Conservation (phyloP, 208 protist species). For the Porcisia deanei region DNA sequence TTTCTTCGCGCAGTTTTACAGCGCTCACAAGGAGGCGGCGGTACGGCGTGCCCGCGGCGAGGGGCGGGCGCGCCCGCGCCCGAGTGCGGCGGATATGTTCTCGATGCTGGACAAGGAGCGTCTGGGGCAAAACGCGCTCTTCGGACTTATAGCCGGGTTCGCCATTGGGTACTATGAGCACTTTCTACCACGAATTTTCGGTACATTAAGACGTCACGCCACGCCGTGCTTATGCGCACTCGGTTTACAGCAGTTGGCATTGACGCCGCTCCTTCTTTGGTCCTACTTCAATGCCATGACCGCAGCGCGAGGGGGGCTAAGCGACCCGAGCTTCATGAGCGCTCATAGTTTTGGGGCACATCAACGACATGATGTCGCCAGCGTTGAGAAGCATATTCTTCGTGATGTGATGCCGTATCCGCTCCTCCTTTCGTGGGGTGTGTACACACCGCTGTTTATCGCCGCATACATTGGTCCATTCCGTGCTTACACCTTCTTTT, state of each 20-base stretch:
- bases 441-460: constrained; percentile 53
- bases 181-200: constrained; percentile 41
- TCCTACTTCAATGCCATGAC: constrained; percentile 78
- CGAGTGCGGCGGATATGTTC: constrained; percentile 49
- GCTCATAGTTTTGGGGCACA: constrained; percentile 25
- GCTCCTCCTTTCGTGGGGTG: constrained; percentile 72
- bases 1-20: constrained; percentile 76
- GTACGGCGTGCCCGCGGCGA: constrained; percentile 42
- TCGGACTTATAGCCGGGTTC: constrained; percentile 45
- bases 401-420: constrained; percentile 65
- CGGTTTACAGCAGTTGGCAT: constrained; percentile 59
- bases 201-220: constrained; percentile 31
- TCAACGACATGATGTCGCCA: constrained; percentile 47
- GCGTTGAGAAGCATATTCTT: constrained; percentile 59
- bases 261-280: constrained; percentile 65
- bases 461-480: constrained; percentile 41
- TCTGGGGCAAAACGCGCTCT: constrained; percentile 39
- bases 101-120: constrained; percentile 60
- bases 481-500: constrained; percentile 24
- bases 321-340: constrained; percentile 56
- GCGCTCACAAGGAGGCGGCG: constrained; percentile 54
- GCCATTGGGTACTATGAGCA: constrained; percentile 30
- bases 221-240: constrained; percentile 51
- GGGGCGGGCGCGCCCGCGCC: constrained; percentile 33
- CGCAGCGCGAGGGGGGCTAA: constrained; percentile 54